phyloP scores from a whole-genome alignment of 345 rosid species.

The Isatis tinctoria region DNA sequence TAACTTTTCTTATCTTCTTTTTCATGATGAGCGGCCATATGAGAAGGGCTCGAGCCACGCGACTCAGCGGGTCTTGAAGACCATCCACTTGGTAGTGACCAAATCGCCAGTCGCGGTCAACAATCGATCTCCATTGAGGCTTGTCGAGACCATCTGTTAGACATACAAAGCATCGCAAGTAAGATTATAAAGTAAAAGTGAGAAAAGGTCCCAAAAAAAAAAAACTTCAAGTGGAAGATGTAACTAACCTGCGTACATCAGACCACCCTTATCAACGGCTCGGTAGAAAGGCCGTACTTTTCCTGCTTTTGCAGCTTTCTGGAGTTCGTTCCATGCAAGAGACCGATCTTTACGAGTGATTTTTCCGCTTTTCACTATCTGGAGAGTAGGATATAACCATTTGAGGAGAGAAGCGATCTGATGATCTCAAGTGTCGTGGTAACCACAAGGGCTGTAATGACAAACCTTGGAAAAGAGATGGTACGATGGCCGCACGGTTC shows the following conservation, averaged over 20 bases:
- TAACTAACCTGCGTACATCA: conserved; percentile 90
- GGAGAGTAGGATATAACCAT: conserved; percentile 12
- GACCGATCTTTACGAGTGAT: conserved; percentile 58
- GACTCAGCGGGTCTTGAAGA: conserved; percentile 84
- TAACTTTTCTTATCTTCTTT: conserved; percentile 39
- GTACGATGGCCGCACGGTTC: conserved; percentile 78
- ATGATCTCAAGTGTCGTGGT: conserved; percentile 8
- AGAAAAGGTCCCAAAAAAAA: background rate
- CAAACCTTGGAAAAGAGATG: conserved; percentile 77
- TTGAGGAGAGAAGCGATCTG: conserved; percentile 9
- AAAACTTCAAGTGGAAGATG: background rate
- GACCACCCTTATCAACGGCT: conserved; percentile 57
- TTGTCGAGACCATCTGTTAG: conserved; percentile 82
- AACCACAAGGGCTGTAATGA: background rate
- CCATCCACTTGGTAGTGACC: conserved; percentile 97
- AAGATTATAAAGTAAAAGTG: background rate
- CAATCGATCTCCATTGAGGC: conserved; percentile 49
- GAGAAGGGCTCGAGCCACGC: conserved; percentile 47
- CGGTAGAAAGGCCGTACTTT: conserved; percentile 74
- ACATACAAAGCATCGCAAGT: background rate
- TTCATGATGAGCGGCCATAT: conserved; percentile 42
- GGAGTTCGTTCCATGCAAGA: conserved; percentile 74
- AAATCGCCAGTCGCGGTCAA: conserved; percentile 86
- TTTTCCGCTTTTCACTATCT: conserved; percentile 71
- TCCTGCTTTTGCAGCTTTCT: conserved; percentile 55